Evolutionary conservation across 2,329 filamentous ascomycete genomes (phyloP).

Genomic region (Colletotrichum tropicale): DNA sequence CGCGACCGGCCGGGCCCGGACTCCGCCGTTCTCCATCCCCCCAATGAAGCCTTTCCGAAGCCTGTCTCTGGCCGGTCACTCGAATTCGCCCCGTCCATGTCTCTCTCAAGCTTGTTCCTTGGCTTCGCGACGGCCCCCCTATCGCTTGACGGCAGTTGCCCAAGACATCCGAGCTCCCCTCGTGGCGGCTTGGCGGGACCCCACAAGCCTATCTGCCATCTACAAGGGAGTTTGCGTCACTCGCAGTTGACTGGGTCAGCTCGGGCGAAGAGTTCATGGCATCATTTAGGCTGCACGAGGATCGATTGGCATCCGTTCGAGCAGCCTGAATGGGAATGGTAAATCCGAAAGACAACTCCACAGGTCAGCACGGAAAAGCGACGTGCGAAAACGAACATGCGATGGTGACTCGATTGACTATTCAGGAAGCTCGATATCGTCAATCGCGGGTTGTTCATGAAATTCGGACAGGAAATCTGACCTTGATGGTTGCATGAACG

Average conservation of each 20-base stretch:
- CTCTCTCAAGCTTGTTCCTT: neutral
- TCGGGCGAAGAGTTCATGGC: neutral
- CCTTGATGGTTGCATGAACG: neutral
- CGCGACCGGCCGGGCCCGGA: neutral
- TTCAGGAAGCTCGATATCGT: neutral
- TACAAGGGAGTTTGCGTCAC: neutral
- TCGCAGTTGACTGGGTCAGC: neutral
- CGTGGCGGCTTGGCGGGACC: slow-evolving; percentile 5
- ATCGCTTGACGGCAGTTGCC: neutral
- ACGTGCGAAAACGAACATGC: neutral
- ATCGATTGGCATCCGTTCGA: neutral
- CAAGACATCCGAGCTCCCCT: neutral
- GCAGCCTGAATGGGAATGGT: neutral
- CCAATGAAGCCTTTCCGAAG: neutral
- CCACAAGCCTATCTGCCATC: neutral
- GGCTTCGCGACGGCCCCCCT: neutral
- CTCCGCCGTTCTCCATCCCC: neutral
- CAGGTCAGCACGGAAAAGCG: neutral
- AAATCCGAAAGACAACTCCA: neutral
- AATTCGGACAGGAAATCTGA: neutral
- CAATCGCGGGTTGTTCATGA: neutral
- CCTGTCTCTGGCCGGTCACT: neutral
- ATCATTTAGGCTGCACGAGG: neutral
- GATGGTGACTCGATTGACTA: neutral
- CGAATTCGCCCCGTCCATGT: neutral